Percentiles rank a stretch among this genome's conserved stretches.
These are phyloP conservation scores for Trichoderma semiorbis DNA, from an alignment of 2,329 filamentous ascomycete species.

Conservation along the genomic window DNA sequence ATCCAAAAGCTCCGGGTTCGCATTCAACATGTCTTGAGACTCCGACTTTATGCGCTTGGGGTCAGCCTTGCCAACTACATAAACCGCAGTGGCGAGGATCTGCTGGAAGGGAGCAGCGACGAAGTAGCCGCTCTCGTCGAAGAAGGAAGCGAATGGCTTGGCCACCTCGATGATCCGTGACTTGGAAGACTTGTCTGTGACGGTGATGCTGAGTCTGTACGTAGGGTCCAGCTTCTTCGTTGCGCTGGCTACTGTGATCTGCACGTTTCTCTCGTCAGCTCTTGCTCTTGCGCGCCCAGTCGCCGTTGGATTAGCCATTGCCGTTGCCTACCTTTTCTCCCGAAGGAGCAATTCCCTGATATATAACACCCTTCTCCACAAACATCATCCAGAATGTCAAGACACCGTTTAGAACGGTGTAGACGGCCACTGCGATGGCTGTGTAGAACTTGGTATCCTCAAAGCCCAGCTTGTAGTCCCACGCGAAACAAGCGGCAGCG, in stretches of 20 bases:
- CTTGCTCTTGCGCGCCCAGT: background rate
- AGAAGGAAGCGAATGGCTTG: conserved; percentile 71
- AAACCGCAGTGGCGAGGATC: conserved; percentile 66
- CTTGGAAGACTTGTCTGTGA: conserved; percentile 40
- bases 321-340: conserved; percentile 58
- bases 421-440: conserved; percentile 71
- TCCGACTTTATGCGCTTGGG: conserved; percentile 50
- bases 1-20: conserved; percentile 48
- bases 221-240: conserved; percentile 76
- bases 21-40: conserved; percentile 36
- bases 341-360: conserved; percentile 64
- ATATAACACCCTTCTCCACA: conserved; percentile 79
- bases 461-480: conserved; percentile 90
- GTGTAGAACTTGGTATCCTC: conserved; percentile 81
- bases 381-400: conserved; percentile 82
- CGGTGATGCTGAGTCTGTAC: conserved; percentile 70
- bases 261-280: conserved; percentile 20
- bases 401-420: conserved; percentile 72
- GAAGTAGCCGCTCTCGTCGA: conserved; percentile 69
- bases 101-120: conserved; percentile 74
- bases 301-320: background rate
- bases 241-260: conserved; percentile 71
- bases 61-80: conserved; percentile 63
- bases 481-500: conserved; percentile 78
- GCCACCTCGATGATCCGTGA: conserved; percentile 51